Conservation (phyloP, 371 early-diverging fungal species). For the Furculomyces boomerangus region DNA sequence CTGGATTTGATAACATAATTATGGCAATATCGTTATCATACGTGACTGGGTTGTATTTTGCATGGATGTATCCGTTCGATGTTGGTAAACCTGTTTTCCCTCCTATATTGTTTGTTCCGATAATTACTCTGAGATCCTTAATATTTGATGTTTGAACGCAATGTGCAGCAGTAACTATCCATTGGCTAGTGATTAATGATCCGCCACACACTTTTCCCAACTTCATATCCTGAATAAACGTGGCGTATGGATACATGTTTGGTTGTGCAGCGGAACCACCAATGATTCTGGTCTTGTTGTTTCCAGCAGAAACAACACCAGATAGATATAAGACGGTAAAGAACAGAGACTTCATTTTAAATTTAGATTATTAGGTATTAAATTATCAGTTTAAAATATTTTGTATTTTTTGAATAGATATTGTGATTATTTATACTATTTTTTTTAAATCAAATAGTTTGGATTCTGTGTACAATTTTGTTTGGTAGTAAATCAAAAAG, state of each 20-base stretch:
- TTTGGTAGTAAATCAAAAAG: not conserved
- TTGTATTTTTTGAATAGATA: not conserved
- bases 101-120: conserved; percentile 11
- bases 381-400: too few relatives aligned
- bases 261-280: conserved; percentile 12
- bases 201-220: conserved; percentile 24
- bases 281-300: conserved; percentile 8
- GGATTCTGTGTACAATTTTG: not conserved
- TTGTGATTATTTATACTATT: not conserved
- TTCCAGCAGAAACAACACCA: too few relatives aligned
- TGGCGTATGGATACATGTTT: conserved; percentile 16
- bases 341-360: too few relatives aligned
- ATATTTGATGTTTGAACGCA: conserved; percentile 7
- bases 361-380: too few relatives aligned
- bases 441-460: not conserved
- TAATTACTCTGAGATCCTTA: conserved; percentile 9
- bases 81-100: conserved; percentile 8
- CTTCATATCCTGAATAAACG: conserved; percentile 12
- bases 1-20: conserved; percentile 6
- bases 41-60: conserved; percentile 8
- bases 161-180: conserved; percentile 16
- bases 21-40: conserved; percentile 21
- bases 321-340: too few relatives aligned
- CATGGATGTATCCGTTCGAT: conserved; percentile 8
- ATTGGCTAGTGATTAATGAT: conserved; percentile 9